phyloP scores from a whole-genome alignment of 176 grass and related monocot species.

The Ananas comosus region DNA sequence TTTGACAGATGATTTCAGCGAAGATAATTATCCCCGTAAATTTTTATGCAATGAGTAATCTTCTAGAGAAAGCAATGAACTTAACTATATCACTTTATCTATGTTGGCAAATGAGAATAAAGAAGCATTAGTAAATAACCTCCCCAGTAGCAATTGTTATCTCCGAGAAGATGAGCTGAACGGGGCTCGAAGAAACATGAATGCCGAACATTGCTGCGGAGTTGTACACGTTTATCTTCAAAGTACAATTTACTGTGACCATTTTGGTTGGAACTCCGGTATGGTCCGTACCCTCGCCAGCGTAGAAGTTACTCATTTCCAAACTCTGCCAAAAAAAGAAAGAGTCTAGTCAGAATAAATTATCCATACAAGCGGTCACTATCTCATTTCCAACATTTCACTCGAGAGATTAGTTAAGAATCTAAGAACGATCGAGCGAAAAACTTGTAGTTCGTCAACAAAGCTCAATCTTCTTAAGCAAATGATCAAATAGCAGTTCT shows the following conservation, averaged over 20 bases:
- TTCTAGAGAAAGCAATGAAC: too few relatives aligned
- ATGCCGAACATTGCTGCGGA: slow-evolving; percentile 78
- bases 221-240: slow-evolving; percentile 57
- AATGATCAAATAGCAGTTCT: too few relatives aligned
- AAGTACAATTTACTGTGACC: slow-evolving; percentile 60
- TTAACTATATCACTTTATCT: too few relatives aligned
- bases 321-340: slow-evolving; percentile 43
- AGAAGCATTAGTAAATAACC: slow-evolving; percentile 22
- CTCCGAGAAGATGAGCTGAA: slow-evolving; percentile 52
- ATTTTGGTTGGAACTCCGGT: slow-evolving; percentile 80
- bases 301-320: slow-evolving; percentile 68
- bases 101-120: not conserved
- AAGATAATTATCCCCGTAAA: not conserved
- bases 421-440: too few relatives aligned
- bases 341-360: not conserved
- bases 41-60: too few relatives aligned
- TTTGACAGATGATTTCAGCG: not conserved
- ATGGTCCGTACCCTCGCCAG: slow-evolving; percentile 57
- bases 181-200: slow-evolving; percentile 50
- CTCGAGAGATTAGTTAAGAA: too few relatives aligned
- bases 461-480: too few relatives aligned
- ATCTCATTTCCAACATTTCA: too few relatives aligned
- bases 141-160: slow-evolving; percentile 61
- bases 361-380: too few relatives aligned
- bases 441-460: too few relatives aligned